Percentiles rank a stretch among this genome's conserved stretches.
Conservation (phyloP, 2,329 filamentous ascomycete genomes). For the Botryosphaeria dothidea region DNA sequence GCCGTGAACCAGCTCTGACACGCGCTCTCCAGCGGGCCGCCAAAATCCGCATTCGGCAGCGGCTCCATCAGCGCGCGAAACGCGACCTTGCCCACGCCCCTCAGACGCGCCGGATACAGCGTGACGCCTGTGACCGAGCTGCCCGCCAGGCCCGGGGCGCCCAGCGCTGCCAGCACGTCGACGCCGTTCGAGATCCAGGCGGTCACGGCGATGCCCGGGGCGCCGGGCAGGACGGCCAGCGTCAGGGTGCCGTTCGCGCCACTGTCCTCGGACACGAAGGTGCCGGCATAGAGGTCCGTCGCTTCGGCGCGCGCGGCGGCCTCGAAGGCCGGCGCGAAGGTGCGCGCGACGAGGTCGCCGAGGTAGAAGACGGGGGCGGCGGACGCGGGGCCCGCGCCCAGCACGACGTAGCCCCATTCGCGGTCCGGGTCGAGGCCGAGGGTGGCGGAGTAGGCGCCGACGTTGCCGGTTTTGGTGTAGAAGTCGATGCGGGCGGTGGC, state of each 20-base stretch:
- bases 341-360: neutral
- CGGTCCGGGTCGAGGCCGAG: constrained; percentile 18
- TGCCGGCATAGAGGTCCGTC: constrained; percentile 21
- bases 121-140: neutral
- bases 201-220: constrained; percentile 23
- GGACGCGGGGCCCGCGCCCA: constrained; percentile 11
- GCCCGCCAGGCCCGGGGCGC: neutral
- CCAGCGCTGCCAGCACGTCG: constrained; percentile 22
- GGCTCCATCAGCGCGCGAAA: neutral
- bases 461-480: constrained; percentile 18
- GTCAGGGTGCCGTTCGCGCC: constrained; percentile 12
- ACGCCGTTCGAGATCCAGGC: constrained; percentile 25
- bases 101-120: neutral
- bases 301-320: constrained; percentile 24
- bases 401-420: constrained; percentile 18
- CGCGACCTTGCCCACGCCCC: neutral
- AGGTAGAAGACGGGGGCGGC: neutral
- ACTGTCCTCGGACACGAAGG: constrained; percentile 16
- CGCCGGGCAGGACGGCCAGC: constrained; percentile 19
- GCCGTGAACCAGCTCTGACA: neutral
- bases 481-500: constrained; percentile 25
- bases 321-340: constrained; percentile 24
- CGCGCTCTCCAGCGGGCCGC: neutral
- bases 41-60: neutral
- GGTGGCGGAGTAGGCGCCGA: constrained; percentile 13